phyloP scores from a whole-genome alignment of 1,139 yeast species.

The Pichia sp. region DNA sequence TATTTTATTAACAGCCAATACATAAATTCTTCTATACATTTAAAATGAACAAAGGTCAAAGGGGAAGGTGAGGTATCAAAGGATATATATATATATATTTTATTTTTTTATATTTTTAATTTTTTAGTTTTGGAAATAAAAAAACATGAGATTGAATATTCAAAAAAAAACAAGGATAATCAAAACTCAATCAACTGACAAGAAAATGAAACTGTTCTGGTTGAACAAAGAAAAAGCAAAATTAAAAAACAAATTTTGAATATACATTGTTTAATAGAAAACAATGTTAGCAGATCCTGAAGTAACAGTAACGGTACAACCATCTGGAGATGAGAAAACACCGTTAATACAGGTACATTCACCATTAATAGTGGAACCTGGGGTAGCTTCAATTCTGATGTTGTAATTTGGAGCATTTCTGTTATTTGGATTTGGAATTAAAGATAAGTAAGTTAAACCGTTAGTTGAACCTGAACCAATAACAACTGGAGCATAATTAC shows the following conservation, averaged over 20 bases:
- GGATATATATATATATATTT: too few relatives aligned
- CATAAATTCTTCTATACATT: too few relatives aligned
- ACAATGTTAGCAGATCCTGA: conserved; percentile 73
- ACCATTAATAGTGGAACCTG: conserved; percentile 63
- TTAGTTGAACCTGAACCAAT: conserved; percentile 84
- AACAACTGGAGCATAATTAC: conserved; percentile 98
- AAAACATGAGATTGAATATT: too few relatives aligned
- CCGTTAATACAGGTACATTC: conserved; percentile 79
- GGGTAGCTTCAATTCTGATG: conserved; percentile 72
- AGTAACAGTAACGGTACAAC: conserved; percentile 91
- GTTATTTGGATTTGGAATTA: conserved; percentile 96
- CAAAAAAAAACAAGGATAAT: too few relatives aligned
- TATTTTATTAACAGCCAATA: too few relatives aligned
- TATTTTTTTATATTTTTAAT: too few relatives aligned
- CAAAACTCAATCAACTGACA: too few relatives aligned
- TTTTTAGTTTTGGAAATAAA: too few relatives aligned
- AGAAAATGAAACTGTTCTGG: background rate
- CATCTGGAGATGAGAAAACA: conserved; percentile 65
- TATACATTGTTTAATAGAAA: conserved; percentile 35
- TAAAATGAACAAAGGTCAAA: too few relatives aligned
- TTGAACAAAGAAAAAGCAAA: background rate
- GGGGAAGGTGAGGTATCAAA: too few relatives aligned
- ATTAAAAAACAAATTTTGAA: background rate
- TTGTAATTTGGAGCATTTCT: conserved; percentile 69
- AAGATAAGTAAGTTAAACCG: conserved; percentile 79